Conservation (phyloP, 106 monocot genomes). For the Ottelia alismoides region DNA sequence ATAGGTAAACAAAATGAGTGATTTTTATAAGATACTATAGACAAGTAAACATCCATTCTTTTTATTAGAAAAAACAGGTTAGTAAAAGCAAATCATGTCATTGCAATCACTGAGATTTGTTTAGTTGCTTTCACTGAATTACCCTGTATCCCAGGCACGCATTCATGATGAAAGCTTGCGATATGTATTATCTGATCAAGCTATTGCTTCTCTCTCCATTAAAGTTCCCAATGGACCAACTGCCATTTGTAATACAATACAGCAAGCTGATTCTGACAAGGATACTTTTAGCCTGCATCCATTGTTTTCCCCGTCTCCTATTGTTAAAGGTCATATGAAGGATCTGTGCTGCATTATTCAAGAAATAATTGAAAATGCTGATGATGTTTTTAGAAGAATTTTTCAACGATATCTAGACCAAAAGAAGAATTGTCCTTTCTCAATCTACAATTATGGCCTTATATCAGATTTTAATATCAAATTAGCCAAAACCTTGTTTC, state of each 20-base stretch:
- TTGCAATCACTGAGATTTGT: too few species aligned
- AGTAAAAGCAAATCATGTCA: too few species aligned
- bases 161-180: slow-evolving; percentile 91
- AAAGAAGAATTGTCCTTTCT: slow-evolving; percentile 40
- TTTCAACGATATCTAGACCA: slow-evolving; percentile 33
- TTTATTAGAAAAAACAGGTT: too few species aligned
- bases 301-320: slow-evolving; percentile 38
- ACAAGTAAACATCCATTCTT: too few species aligned
- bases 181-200: slow-evolving; percentile 77
- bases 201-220: slow-evolving; percentile 46
- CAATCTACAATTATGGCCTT: slow-evolving; percentile 70
- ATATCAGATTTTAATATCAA: slow-evolving; percentile 51
- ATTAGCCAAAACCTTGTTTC: slow-evolving; percentile 22
- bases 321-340: slow-evolving; percentile 45
- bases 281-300: slow-evolving; percentile 14
- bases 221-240: slow-evolving; percentile 35
- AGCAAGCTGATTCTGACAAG: slow-evolving; percentile 33
- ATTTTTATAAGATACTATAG: too few species aligned
- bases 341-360: slow-evolving; percentile 55
- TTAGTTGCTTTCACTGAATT: too few species aligned
- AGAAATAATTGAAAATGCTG: slow-evolving; percentile 26
- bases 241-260: slow-evolving; percentile 36
- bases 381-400: slow-evolving; percentile 46
- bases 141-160: slow-evolving; percentile 73
- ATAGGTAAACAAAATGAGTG: too few species aligned